Evolutionary conservation across 1,284 basidiomycete genomes (phyloP), one percentile per base, ranked within the genome.

Genomic region (Pterula multifida): DNA sequence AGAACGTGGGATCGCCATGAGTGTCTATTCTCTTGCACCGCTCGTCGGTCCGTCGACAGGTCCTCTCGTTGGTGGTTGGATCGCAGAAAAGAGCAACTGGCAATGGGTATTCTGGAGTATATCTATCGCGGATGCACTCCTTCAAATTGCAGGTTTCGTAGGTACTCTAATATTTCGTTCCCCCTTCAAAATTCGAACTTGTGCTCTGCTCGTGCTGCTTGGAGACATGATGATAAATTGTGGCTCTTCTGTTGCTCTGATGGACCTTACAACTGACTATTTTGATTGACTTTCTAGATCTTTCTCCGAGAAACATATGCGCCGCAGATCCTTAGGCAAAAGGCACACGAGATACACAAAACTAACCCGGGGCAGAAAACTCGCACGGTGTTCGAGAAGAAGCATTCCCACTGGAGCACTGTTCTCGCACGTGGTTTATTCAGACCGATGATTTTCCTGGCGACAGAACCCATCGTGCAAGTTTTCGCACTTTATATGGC

Each of bases 51-150:
- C 85, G 0, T 77, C 78, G 0, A 55, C 87, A 13, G 83, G 81
- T 0, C 81, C 81, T 0, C 61, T 81, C 3, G 73, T 76, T 21
- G 80, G 79, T 2, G 76, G 76, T n/a, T 82, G 79, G 70, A 75
- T 82, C 42, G 73, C 75, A 3, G 64, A 79, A 45, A 63, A 58
- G 54, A 78, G 79, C 1, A 83, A 71, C 2, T 84, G 75, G 79
- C 70, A 74, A 62, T 82, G 75, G 81, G 79, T 81, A 28, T 86
- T 85, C 60, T 80, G 76, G 72, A 72, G 77, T 1, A 79, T 78
- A 2, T 75, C 67, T 23, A 76, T 81, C 39, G 66, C 71, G 0
- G 73, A 76, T 50, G 74, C 67, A 0, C 50, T 62, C 3, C 60
- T 82, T 11, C 75, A 79, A 55, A 26, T 75, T 0, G 53, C 75